Percentiles rank a stretch among this genome's conserved stretches.
Evolutionary conservation across 2,329 filamentous ascomycete species (phyloP).

Genomic region (Arthroderma uncinatum): DNA sequence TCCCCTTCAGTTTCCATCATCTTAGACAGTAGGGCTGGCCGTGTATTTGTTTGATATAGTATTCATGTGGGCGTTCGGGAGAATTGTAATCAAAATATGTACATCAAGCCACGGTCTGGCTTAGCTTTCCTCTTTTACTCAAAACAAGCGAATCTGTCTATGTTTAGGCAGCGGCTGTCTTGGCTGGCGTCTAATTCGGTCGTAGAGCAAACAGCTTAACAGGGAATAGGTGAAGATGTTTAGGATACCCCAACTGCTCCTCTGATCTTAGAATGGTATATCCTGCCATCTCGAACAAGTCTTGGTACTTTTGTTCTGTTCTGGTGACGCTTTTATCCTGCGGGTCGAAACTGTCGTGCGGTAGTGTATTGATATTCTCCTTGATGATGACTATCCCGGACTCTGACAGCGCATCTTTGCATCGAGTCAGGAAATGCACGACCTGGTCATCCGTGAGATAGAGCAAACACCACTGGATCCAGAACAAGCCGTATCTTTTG

Average conservation of each 20-base stretch:
- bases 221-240: slow-evolving; percentile 51
- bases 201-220: slow-evolving; percentile 69
- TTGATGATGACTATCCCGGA: slow-evolving; percentile 55
- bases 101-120: neutral
- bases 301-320: slow-evolving; percentile 58
- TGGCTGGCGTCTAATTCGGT: neutral
- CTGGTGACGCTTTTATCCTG: slow-evolving; percentile 68
- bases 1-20: neutral
- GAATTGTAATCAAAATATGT: neutral
- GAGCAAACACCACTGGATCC: slow-evolving; percentile 83
- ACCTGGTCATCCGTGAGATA: slow-evolving; percentile 68
- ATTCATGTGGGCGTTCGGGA: neutral
- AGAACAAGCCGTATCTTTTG: slow-evolving; percentile 64
- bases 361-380: slow-evolving; percentile 59
- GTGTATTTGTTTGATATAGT: neutral
- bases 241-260: slow-evolving; percentile 60
- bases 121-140: neutral
- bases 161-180: neutral
- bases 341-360: slow-evolving; percentile 59
- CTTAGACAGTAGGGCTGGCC: neutral
- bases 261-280: slow-evolving; percentile 59
- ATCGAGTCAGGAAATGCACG: slow-evolving; percentile 53
- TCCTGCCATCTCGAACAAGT: slow-evolving; percentile 58
- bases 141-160: neutral
- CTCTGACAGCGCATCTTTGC: slow-evolving; percentile 40